These are phyloP conservation scores for Decorospora gaudefroyi DNA, from an alignment of 2,329 filamentous ascomycete genomes.

Conservation along the genomic window DNA sequence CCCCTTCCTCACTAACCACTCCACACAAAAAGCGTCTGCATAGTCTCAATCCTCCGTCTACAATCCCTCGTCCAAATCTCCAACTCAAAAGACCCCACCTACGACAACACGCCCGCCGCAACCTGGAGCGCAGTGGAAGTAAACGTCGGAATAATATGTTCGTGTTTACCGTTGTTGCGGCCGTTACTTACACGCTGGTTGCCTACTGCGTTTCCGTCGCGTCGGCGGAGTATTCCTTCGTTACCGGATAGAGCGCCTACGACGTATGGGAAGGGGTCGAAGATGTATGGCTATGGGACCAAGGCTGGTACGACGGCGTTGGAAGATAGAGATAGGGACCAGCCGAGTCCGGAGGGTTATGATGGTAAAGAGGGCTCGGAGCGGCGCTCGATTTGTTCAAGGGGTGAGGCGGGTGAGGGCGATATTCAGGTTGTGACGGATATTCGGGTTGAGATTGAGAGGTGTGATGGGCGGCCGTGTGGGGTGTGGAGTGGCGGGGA, in stretches of 20 bases:
- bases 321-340: conserved; percentile 1
- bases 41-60: conserved; percentile 44
- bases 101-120: conserved; percentile 41
- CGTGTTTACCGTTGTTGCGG: conserved; percentile 38
- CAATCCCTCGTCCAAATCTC: conserved; percentile 41
- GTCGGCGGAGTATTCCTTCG: conserved; percentile 16
- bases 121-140: conserved; percentile 39
- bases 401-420: neutral
- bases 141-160: conserved; percentile 43
- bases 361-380: conserved; percentile 2
- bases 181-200: conserved; percentile 34
- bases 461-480: conserved; percentile 9
- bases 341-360: neutral
- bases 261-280: too few species aligned
- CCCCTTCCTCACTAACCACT: too few species aligned
- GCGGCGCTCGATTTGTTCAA: neutral
- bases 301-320: conserved; percentile 8
- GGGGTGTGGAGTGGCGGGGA: conserved; percentile 6
- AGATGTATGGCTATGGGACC: conserved; percentile 23
- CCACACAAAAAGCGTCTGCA: conserved; percentile 46
- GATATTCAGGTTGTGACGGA: conserved; percentile 37
- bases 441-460: conserved; percentile 29
- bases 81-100: conserved; percentile 36
- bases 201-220: conserved; percentile 29
- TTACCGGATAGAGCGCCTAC: conserved; percentile 14